Evolutionary conservation across 768 basidiomycete genomes (phyloP), one percentile per base, ranked within the genome.

Genomic region (Pleurotus sapidus): DNA sequence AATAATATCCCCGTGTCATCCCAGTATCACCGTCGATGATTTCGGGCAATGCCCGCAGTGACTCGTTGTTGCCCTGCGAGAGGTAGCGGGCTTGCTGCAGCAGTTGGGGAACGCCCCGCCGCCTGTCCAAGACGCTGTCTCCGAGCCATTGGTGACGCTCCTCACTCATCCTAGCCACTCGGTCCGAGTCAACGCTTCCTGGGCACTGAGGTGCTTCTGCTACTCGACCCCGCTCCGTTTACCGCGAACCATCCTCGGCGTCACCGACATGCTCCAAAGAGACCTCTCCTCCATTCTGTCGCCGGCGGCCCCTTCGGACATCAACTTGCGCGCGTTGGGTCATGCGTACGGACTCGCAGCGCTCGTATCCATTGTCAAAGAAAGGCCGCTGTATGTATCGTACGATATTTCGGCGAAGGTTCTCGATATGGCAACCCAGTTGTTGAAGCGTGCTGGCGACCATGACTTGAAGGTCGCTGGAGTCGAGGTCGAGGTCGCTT

Each of bases 71-170:
- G 87, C 84, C 5, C 74, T 98, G 18, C 79, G 87, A 54, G 95
- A 98, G 69, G 86, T 93, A 18, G 88, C 93, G 0, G 91, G 90
- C 0, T 72, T 98, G 15, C 71, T 98, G 14, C 88, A 89, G 57
- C 92, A 94, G 63, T 81, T 98, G 24, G 96, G 96, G 0, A 97
- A 94, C 69, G 91, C 95, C 0, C 94, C 95, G 3, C 85, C 89
- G 50, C 88, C 89, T 2, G 89, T 97, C 2, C 92, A 94, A 83
- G 96, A 95, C 60, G 88, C 91, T 4, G 78, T 98, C 20, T 77
- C 85, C 1, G 95, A 95, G 46, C 93, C 95, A 0, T 74, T 99
- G 30, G 73, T 95, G 12, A 88, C 91, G 5, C 81, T 98, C 30
- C 81, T 96, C 20, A 79, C 89, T 1, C 96, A 98, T 70, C 93